phyloP scores from a whole-genome alignment of 1,139 yeast genomes.

The Saccharomyces hybrid region DNA sequence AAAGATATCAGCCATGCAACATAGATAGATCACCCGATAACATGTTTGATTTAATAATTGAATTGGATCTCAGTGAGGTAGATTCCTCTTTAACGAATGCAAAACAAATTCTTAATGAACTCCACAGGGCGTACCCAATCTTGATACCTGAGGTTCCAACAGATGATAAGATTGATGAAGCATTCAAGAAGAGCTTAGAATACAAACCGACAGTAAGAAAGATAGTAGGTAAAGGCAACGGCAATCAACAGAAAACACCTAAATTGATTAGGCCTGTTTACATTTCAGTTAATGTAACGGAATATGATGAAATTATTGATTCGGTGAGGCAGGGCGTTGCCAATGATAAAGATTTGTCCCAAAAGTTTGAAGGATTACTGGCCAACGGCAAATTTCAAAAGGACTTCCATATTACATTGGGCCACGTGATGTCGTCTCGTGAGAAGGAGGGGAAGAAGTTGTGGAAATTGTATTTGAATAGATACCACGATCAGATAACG shows the following conservation, averaged over 20 bases:
- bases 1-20: conserved; percentile 58
- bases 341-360: too few species aligned
- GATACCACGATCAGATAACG: conserved; percentile 11
- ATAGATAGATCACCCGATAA: conserved; percentile 50
- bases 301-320: conserved; percentile 11
- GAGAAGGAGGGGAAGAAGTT: conserved; percentile 19
- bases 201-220: conserved; percentile 49
- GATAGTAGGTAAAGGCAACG: conserved; percentile 23
- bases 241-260: conserved; percentile 13
- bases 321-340: background rate
- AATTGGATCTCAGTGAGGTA: conserved; percentile 38
- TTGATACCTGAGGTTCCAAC: conserved; percentile 41
- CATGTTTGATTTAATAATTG: conserved; percentile 56
- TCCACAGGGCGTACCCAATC: conserved; percentile 42
- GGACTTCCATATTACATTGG: conserved; percentile 71
- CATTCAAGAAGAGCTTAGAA: conserved; percentile 44
- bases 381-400: conserved; percentile 40
- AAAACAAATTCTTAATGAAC: conserved; percentile 35
- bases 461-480: conserved; percentile 30
- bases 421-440: conserved; percentile 39
- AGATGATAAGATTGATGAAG: conserved; percentile 35
- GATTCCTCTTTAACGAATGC: conserved; percentile 51
- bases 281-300: conserved; percentile 34
- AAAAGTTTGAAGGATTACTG: too few species aligned
- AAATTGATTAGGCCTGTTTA: conserved; percentile 33